phyloP scores from a whole-genome alignment of 805 yeast genomes.

The Candida gorgasii region DNA sequence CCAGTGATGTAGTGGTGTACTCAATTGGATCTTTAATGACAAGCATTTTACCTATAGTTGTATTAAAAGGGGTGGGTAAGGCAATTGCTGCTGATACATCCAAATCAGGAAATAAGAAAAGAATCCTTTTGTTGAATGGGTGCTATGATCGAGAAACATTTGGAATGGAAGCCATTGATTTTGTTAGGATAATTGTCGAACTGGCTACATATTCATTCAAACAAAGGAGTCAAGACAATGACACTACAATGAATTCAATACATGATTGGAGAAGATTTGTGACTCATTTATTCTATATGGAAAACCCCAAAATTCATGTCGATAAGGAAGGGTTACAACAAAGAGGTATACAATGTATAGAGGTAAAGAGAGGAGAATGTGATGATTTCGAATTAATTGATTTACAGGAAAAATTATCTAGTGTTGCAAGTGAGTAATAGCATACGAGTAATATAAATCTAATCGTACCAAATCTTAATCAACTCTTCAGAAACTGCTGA shows the following conservation, averaged over 20 bases:
- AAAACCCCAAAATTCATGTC: conserved; percentile 51
- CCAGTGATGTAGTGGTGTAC: conserved; percentile 60
- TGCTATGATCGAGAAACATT: conserved; percentile 76
- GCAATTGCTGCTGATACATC: conserved; percentile 44
- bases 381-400: conserved; percentile 45
- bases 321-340: conserved; percentile 39
- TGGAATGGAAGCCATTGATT: conserved; percentile 62
- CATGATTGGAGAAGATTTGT: conserved; percentile 48
- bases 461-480: conserved; percentile 97
- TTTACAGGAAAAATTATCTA: conserved; percentile 30
- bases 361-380: conserved; percentile 30
- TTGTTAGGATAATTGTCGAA: conserved; percentile 53
- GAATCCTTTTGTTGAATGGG: conserved; percentile 73
- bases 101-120: conserved; percentile 29
- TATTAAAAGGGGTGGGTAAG: conserved; percentile 70
- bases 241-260: conserved; percentile 6
- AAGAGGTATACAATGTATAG: conserved; percentile 50
- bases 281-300: conserved; percentile 63
- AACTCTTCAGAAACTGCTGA: conserved; percentile 98
- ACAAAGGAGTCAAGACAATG: conserved; percentile 11
- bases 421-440: conserved; percentile 1
- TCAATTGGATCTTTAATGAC: conserved; percentile 92
- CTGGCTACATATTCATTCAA: conserved; percentile 55
- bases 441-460: conserved; percentile 13
- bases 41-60: conserved; percentile 75